Evolutionary conservation across 2,329 filamentous ascomycete genomes (phyloP).

Genomic region (Lachnellula hyalina): DNA sequence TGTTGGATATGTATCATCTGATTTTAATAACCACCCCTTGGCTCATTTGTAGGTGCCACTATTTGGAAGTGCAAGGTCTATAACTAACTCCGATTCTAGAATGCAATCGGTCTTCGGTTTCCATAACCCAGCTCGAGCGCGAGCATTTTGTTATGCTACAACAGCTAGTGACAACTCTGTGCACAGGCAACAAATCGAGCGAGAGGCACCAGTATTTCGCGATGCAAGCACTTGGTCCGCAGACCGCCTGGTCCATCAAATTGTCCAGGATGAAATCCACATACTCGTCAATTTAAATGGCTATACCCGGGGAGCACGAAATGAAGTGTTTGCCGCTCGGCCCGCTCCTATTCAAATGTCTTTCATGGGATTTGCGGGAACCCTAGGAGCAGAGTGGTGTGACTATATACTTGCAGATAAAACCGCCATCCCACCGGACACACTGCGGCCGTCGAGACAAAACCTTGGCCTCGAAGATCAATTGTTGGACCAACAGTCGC

Average conservation of each 20-base stretch:
- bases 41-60: conserved; percentile 65
- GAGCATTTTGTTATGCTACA: conserved; percentile 92
- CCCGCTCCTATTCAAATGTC: conserved; percentile 98
- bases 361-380: conserved; percentile 98
- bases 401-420: conserved; percentile 92
- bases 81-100: conserved; percentile 30
- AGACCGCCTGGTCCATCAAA: conserved; percentile 79
- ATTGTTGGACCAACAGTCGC: conserved; percentile 54
- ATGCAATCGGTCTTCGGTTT: conserved; percentile 99
- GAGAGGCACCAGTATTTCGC: conserved; percentile 82
- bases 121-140: conserved; percentile 67
- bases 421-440: conserved; percentile 76
- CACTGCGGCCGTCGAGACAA: conserved; percentile 71
- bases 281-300: conserved; percentile 97
- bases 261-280: conserved; percentile 82
- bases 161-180: conserved; percentile 84
- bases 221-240: conserved; percentile 85
- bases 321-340: conserved; percentile 93
- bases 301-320: conserved; percentile 92
- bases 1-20: conserved; percentile 92
- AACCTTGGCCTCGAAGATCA: conserved; percentile 73
- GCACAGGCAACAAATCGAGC: conserved; percentile 89
- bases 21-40: conserved; percentile 97
- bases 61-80: neutral
- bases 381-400: conserved; percentile 94